Percentiles rank a stretch among this genome's conserved stretches.
Evolutionary conservation across 2,329 filamentous ascomycete genomes (phyloP).

Genomic region (Diaporthe australafricana): DNA sequence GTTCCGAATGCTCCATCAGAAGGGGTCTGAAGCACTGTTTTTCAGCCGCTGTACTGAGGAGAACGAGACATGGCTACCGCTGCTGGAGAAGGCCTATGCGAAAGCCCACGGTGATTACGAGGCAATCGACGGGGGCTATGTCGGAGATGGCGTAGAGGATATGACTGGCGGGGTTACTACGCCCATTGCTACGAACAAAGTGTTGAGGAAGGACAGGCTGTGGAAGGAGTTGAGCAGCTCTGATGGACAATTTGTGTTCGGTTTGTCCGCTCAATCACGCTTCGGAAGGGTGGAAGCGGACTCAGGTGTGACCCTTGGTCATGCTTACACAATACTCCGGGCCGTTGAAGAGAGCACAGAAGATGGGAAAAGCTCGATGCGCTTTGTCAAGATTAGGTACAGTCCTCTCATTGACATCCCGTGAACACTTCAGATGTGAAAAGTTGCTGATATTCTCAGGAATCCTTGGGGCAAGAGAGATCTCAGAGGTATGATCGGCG

Average conservation of each 20-base stretch:
- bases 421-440: neutral
- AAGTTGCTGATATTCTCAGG: constrained; percentile 48
- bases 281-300: neutral
- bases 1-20: constrained; percentile 73
- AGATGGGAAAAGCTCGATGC: constrained; percentile 50
- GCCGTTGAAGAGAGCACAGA: constrained; percentile 55
- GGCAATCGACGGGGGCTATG: constrained; percentile 74
- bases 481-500: constrained; percentile 53
- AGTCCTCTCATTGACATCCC: neutral
- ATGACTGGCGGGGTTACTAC: constrained; percentile 68
- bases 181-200: constrained; percentile 57
- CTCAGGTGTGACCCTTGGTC: constrained; percentile 43
- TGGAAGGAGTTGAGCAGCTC: constrained; percentile 76
- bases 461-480: constrained; percentile 77
- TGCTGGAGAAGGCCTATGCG: constrained; percentile 52
- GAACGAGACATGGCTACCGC: constrained; percentile 80
- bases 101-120: constrained; percentile 80
- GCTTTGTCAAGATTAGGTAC: constrained; percentile 59
- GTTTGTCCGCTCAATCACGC: constrained; percentile 48
- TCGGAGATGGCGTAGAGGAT: constrained; percentile 64
- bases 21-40: constrained; percentile 75
- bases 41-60: constrained; percentile 76
- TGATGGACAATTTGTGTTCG: constrained; percentile 76
- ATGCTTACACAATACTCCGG: constrained; percentile 64
- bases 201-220: constrained; percentile 75